Base-by-base conservation (phyloP, 352 stramenopile genomes). In the Phytophthora cryptogea region DNA sequence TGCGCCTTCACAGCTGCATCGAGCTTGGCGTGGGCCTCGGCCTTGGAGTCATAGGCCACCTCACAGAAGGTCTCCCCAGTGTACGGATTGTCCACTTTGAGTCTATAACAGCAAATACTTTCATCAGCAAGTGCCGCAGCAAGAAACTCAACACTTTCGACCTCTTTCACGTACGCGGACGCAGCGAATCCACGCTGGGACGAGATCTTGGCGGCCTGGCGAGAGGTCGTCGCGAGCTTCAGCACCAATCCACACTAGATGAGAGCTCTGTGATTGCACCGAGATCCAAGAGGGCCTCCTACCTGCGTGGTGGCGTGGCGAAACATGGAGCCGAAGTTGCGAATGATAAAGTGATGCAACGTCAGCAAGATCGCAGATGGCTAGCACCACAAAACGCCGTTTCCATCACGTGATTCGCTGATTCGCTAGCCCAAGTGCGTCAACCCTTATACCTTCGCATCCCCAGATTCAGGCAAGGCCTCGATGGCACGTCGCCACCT, bases 51-150 rank as follows among this genome's bases (percentile, higher is more conserved):
- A 33, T 83, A 76, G 11, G 53, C 74, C n/a, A 90, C 70, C 47
- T 90, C 78, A 32, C 67, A 74, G 47, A 81, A 89, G 6, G 64
- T 77, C 48, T 90, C 76, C 4, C 80, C 76, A 31, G 83, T 85
- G 72, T 90, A 92, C 33, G 83, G 83, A 60, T 88, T 90, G 67
- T 92, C 77, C 52, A 92, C 80, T 54, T 86, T 80, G 9, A 88
- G 36, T 13, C 74, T 87, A 26, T 9, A 49, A 17, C 26, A 60
- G 6, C 8, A 20, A 40, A 23, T 23, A 23, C 20, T 3, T 23
- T 23, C 6, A 51, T 11, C 28, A 14, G 17, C 39, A 3, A 59
- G 31, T 16, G 10, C 20, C 27, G 26, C 16, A 27, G 16, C 35
- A 14, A 44, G 36, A 14, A 16, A 49, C 5, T 41, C 50, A 39